These are phyloP conservation scores for Zygoascus bituminiphila DNA, from an alignment of 805 yeast species.

Conservation along the genomic window DNA sequence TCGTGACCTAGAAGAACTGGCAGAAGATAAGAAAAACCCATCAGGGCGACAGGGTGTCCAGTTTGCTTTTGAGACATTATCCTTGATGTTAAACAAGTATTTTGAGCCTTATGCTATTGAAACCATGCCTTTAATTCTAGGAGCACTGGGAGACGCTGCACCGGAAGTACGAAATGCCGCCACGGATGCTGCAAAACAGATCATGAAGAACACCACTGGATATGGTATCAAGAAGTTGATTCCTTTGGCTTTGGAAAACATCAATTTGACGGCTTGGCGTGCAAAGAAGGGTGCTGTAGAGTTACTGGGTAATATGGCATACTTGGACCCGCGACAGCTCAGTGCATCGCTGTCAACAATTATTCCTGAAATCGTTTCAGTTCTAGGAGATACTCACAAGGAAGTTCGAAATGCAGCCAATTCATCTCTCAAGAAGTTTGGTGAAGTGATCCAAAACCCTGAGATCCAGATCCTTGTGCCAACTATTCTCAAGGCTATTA, in stretches of 20 bases:
- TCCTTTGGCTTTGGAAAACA: constrained; percentile 78
- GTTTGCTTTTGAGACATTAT: constrained; percentile 75
- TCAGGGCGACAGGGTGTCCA: constrained; percentile 80
- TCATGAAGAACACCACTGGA: constrained; percentile 87
- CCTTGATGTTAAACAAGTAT: constrained; percentile 60
- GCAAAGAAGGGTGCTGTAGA: constrained; percentile 96
- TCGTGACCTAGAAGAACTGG: constrained; percentile 66
- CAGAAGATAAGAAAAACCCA: constrained; percentile 76
- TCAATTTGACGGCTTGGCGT: constrained; percentile 83
- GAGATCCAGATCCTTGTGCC: constrained; percentile 94
- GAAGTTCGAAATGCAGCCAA: constrained; percentile 96
- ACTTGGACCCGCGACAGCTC: constrained; percentile 87
- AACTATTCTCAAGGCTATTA: constrained; percentile 77
- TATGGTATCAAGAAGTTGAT: constrained; percentile 86
- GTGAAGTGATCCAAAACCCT: constrained; percentile 95
- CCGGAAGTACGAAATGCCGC: constrained; percentile 88
- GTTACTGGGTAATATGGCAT: constrained; percentile 95
- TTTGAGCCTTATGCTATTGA: constrained; percentile 96
- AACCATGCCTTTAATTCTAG: constrained; percentile 70
- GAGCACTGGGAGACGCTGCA: constrained; percentile 74
- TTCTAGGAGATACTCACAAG: constrained; percentile 88
- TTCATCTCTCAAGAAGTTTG: constrained; percentile 77
- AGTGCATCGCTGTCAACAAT: constrained; percentile 82
- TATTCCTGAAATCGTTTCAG: constrained; percentile 95
- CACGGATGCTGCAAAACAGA: constrained; percentile 71